Percentiles rank a stretch among this genome's conserved stretches.
Evolutionary conservation across 1,284 basidiomycete genomes (phyloP).

Genomic region (Ceratobasidium theobromae): DNA sequence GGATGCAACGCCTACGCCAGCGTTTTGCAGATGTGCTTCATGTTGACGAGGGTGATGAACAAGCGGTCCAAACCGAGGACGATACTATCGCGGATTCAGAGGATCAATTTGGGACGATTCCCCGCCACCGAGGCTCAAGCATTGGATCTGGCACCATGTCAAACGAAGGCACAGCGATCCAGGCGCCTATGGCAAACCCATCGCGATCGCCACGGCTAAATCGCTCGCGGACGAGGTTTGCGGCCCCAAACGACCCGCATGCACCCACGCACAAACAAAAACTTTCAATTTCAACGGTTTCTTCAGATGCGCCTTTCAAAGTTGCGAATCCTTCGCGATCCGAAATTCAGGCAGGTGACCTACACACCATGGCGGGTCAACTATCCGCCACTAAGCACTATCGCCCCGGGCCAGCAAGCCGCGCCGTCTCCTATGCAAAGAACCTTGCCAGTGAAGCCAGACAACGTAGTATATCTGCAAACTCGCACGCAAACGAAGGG

Average conservation of each 20-base stretch:
- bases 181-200: background rate
- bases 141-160: conserved; percentile 19
- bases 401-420: conserved; percentile 19
- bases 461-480: conserved; percentile 21
- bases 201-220: background rate
- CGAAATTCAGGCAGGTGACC: conserved; percentile 64
- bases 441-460: conserved; percentile 3
- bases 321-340: conserved; percentile 47
- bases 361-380: conserved; percentile 49
- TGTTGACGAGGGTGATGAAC: conserved; percentile 30
- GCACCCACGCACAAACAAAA: too few relatives aligned
- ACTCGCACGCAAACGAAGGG: conserved; percentile 14
- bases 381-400: conserved; percentile 16
- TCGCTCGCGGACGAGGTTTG: background rate
- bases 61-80: conserved; percentile 30
- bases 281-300: background rate
- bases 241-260: background rate
- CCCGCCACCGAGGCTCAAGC: conserved; percentile 13
- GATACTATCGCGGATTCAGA: conserved; percentile 34
- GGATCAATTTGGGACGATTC: conserved; percentile 33
- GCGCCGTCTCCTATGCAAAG: conserved; percentile 12
- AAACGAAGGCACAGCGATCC: background rate
- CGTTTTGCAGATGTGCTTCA: conserved; percentile 56
- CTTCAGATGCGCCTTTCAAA: conserved; percentile 13
- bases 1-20: conserved; percentile 84